These are phyloP conservation scores for Dactylellina leptospora DNA, from an alignment of 2,329 filamentous ascomycete genomes.

Conservation along the genomic window DNA sequence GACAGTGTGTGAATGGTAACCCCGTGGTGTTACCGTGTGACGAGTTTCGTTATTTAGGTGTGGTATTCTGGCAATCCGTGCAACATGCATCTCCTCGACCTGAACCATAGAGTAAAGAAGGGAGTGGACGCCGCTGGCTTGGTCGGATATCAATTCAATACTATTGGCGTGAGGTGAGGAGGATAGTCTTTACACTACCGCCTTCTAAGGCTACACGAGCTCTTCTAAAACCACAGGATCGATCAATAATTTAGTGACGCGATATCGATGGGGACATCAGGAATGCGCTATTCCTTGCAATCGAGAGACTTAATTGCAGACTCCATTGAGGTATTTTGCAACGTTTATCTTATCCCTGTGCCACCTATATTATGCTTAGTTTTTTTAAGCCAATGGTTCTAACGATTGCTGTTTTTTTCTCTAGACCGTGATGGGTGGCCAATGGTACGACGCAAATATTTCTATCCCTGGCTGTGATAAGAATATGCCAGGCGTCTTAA, in stretches of 20 bases:
- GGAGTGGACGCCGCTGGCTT: constrained; percentile 79
- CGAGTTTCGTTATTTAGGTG: constrained; percentile 63
- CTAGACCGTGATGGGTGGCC: constrained; percentile 91
- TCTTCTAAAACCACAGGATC: constrained; percentile 9
- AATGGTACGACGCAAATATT: constrained; percentile 98
- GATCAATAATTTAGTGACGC: constrained; percentile 68
- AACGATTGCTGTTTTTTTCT: constrained; percentile 3
- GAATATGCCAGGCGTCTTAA: constrained; percentile 95
- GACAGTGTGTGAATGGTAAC: constrained; percentile 17
- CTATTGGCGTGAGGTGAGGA: constrained; percentile 81
- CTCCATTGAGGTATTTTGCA: constrained; percentile 74
- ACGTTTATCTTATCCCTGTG: constrained; percentile 10
- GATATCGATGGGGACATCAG: constrained; percentile 97
- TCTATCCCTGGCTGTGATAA: constrained; percentile 98
- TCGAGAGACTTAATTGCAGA: constrained; percentile 97
- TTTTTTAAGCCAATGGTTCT: constrained; percentile 10
- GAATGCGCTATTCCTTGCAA: constrained; percentile 95
- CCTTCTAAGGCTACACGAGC: constrained; percentile 28
- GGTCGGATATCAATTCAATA: constrained; percentile 97
- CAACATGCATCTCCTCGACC: constrained; percentile 97
- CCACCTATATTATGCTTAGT: constrained; percentile 8
- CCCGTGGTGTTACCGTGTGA: constrained; percentile 30
- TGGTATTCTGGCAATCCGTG: constrained; percentile 99
- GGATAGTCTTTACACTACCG: not conserved
- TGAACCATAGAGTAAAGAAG: constrained; percentile 80